These are phyloP conservation scores for Monilinia fructigena DNA, from an alignment of 2,329 filamentous ascomycete genomes.

Conservation along the genomic window DNA sequence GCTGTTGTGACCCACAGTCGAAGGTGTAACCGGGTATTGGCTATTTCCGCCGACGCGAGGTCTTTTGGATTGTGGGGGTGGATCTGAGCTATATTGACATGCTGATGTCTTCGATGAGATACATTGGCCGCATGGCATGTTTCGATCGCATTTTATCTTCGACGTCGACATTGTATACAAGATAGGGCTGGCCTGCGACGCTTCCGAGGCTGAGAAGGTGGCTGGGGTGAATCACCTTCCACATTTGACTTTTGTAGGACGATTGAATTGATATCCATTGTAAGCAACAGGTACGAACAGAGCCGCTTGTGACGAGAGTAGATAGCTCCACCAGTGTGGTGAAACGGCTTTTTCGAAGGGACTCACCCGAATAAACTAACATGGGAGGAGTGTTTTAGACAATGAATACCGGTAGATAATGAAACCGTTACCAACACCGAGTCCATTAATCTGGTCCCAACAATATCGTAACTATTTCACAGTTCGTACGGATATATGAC, in stretches of 20 bases:
- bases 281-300: too few relatives aligned
- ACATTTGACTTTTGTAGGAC: conserved; percentile 9
- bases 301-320: neutral
- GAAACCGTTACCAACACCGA: neutral
- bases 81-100: conserved; percentile 21
- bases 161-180: conserved; percentile 45
- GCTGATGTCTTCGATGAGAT: conserved; percentile 14
- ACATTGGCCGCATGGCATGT: conserved; percentile 22
- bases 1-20: conserved; percentile 2
- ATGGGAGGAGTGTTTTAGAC: neutral
- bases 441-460: neutral
- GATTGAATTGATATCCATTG: conserved; percentile 23
- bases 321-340: neutral
- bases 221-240: neutral
- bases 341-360: neutral
- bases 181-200: conserved; percentile 42
- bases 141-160: conserved; percentile 26
- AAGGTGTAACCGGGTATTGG: conserved; percentile 13
- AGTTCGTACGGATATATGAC: conserved; percentile 12
- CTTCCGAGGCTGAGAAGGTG: conserved; percentile 30
- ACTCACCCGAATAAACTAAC: neutral
- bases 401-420: neutral
- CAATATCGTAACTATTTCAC: neutral
- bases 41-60: conserved; percentile 6
- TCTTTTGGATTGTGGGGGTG: neutral